Percentiles rank a stretch among this genome's conserved stretches.
These are phyloP conservation scores for Microglena sp. DNA, from an alignment of 139 green algal genomes.

Conservation along the genomic window DNA sequence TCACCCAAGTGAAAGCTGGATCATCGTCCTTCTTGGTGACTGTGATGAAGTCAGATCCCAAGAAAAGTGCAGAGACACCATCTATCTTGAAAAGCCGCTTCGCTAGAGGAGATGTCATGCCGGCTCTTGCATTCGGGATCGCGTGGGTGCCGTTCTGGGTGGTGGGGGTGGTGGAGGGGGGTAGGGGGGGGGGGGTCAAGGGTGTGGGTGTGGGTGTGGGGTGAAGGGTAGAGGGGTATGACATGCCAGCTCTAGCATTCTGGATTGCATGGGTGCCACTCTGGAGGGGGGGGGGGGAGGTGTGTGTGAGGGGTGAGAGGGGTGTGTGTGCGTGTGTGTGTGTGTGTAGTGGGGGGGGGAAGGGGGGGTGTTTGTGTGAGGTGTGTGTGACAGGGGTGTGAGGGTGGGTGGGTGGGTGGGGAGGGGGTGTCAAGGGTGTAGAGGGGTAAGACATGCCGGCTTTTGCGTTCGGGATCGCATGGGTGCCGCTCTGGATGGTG, in stretches of 20 bases:
- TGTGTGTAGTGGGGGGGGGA: too few species aligned
- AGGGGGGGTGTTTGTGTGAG: too few species aligned
- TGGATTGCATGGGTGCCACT: not conserved
- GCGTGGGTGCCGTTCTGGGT: conserved; percentile 49
- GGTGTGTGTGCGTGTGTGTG: too few species aligned
- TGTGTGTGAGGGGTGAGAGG: too few species aligned
- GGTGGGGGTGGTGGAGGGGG: not conserved
- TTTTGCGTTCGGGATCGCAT: too few species aligned
- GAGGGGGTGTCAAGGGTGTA: too few species aligned
- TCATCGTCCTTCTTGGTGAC: conserved; percentile 76
- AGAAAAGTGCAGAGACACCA: conserved; percentile 85
- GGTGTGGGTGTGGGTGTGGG: not conserved
- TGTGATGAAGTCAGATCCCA: conserved; percentile 95
- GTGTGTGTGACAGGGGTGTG: too few species aligned
- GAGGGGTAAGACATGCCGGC: too few species aligned
- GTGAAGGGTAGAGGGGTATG: not conserved
- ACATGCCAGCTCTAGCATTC: not conserved
- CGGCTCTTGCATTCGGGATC: conserved; percentile 69
- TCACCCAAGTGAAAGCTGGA: too few species aligned
- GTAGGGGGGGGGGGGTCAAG: not conserved
- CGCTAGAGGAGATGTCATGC: conserved; percentile 84
- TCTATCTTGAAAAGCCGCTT: conserved; percentile 81
- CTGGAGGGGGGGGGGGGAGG: too few species aligned
- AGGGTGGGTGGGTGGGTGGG: too few species aligned
- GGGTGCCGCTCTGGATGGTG: too few species aligned